These are phyloP conservation scores for Talaromyces albobiverticillius DNA, from an alignment of 2,329 filamentous ascomycete genomes.

Conservation along the genomic window DNA sequence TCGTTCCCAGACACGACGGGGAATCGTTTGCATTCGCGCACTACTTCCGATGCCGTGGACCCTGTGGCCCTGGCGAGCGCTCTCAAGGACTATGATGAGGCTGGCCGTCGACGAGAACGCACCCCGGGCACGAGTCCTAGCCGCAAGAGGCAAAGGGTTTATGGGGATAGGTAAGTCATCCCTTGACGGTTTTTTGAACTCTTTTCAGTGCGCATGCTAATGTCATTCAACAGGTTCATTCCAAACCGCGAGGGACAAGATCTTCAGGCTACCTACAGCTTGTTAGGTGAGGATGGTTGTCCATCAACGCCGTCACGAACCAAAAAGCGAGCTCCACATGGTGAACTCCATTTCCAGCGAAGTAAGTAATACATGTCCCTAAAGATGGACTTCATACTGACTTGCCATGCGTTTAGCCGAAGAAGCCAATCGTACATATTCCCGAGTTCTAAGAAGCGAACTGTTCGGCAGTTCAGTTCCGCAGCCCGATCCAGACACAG, in stretches of 20 bases:
- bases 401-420: constrained; percentile 57
- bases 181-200: neutral
- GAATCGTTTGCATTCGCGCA: constrained; percentile 25
- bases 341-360: constrained; percentile 90
- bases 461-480: constrained; percentile 89
- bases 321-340: constrained; percentile 80
- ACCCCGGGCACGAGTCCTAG: constrained; percentile 66
- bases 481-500: constrained; percentile 67
- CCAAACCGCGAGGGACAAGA: constrained; percentile 92
- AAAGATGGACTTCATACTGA: constrained; percentile 1
- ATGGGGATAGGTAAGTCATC: constrained; percentile 58
- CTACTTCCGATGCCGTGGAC: constrained; percentile 55
- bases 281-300: constrained; percentile 88
- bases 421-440: constrained; percentile 93
- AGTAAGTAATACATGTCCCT: constrained; percentile 55
- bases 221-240: constrained; percentile 68
- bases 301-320: constrained; percentile 85
- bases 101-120: constrained; percentile 56
- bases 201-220: neutral
- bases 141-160: constrained; percentile 65
- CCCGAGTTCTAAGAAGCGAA: constrained; percentile 80
- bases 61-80: constrained; percentile 59
- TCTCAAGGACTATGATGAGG: constrained; percentile 60
- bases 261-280: constrained; percentile 84
- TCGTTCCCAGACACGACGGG: constrained; percentile 30